These are phyloP conservation scores for Ogataea corticis DNA, from an alignment of 805 yeast species.

Conservation along the genomic window DNA sequence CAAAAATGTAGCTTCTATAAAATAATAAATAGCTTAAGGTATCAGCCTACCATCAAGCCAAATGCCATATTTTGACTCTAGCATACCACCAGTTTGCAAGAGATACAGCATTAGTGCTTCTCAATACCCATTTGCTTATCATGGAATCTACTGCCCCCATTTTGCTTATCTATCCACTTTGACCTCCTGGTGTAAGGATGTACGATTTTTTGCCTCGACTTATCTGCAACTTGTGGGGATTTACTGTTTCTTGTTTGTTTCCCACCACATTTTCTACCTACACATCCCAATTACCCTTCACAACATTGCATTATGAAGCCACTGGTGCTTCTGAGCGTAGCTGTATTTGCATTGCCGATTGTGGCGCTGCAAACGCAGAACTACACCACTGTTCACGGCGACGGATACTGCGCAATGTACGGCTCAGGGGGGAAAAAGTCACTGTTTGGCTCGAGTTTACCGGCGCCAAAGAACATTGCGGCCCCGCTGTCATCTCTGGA, in stretches of 20 bases:
- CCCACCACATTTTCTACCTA: not conserved
- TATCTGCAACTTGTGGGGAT: not conserved
- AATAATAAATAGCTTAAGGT: no score
- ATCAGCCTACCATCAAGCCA: no score
- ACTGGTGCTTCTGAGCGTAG: not conserved
- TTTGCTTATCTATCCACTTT: no score
- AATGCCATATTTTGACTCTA: no score
- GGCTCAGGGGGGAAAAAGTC: slow-evolving; percentile 75
- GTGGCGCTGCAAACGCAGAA: slow-evolving; percentile 1
- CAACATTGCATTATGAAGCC: not conserved
- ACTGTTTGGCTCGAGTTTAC: slow-evolving; percentile 75
- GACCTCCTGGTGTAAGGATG: no score
- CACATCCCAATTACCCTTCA: not conserved
- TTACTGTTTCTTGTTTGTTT: not conserved
- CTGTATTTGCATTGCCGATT: not conserved
- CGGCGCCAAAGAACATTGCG: slow-evolving; percentile 63
- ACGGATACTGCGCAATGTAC: slow-evolving; percentile 56
- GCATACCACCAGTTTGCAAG: no score
- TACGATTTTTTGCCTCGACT: no score
- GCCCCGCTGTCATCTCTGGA: slow-evolving; percentile 50
- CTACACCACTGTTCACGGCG: slow-evolving; percentile 30
- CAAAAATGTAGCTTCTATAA: no score
- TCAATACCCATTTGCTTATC: no score
- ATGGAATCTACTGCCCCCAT: no score
- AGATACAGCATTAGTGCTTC: no score